Evolutionary conservation across 768 basidiomycete species (phyloP), one percentile per base, ranked within the genome.

Genomic region (Tephrocybe sp.): DNA sequence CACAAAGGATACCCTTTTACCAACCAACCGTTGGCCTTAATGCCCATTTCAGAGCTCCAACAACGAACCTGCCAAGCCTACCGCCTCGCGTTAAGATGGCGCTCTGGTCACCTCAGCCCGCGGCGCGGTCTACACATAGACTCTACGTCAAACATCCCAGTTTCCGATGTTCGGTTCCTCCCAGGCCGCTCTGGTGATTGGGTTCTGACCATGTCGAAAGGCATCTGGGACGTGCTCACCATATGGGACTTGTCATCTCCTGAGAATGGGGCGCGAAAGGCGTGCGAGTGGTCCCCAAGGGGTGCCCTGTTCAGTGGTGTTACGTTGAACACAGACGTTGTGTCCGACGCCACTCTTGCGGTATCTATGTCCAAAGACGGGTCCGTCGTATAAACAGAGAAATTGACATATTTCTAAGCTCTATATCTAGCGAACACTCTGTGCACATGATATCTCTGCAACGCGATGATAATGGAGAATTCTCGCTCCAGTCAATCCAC

Each of bases 171-270:
- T 14, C 76, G 71, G 12, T 81, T 88, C 56, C 49, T 86, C 0
- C 78, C 76, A 7, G 75, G 75, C 4, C 64, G 65, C 33, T 73
- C 65, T 1, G 73, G 69, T 6, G 67, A 63, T 38, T 74, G 79
- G 63, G 46, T 87, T 3, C 45, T 85, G 49, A 79, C 79, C 6
- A 72, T 83, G 8, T 82, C 81, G 3, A 79, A 78, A 53, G 73
- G 75, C 5, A 77, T 88, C 44, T 88, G 86, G 86, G 80, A 81
- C 34, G 68, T 72, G 15, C 57, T 87, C 41, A 69, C 73, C 1
- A 58, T 84, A 17, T 85, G 86, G 81, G 73, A 81, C 24, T 54
- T 59, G 8, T 44, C 47, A 10, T 62, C 65, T 12, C 53, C 50
- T 33, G 39, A 42, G 8, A 45, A 44, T 14, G 23, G 41, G 6